A percentile compares a stretch with the other conserved stretches of the same genome.
Evolutionary conservation across 805 yeast genomes (phyloP).

Genomic region (Cyberlindnera galapagoensis): DNA sequence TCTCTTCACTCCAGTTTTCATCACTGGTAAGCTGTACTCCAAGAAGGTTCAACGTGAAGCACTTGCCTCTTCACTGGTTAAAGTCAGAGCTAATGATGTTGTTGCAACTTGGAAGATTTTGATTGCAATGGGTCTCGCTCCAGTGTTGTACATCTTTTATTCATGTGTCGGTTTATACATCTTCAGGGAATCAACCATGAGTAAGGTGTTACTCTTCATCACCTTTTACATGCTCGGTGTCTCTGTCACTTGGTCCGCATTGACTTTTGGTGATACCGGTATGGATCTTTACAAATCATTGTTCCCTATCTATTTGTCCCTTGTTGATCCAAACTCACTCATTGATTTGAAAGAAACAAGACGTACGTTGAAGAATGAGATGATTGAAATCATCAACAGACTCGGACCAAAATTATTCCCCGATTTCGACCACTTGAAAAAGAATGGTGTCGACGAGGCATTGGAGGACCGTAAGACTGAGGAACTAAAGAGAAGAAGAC

Average conservation of each 20-base stretch:
- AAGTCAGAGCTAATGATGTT: slow-evolving; percentile 88
- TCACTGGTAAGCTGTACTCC: slow-evolving; percentile 70
- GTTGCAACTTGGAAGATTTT: slow-evolving; percentile 96
- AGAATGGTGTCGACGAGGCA: slow-evolving; percentile 23
- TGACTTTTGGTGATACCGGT: slow-evolving; percentile 89
- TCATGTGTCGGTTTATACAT: slow-evolving; percentile 49
- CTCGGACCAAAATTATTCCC: slow-evolving; percentile 84
- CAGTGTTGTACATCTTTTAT: slow-evolving; percentile 75
- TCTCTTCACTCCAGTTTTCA: slow-evolving; percentile 82
- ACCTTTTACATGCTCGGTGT: slow-evolving; percentile 61
- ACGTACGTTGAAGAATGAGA: slow-evolving; percentile 55
- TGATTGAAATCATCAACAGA: slow-evolving; percentile 72
- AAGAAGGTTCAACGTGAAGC: slow-evolving; percentile 70
- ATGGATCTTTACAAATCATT: slow-evolving; percentile 80
- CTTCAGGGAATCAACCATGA: slow-evolving; percentile 28
- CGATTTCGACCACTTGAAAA: slow-evolving; percentile 55
- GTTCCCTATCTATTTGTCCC: slow-evolving; percentile 68
- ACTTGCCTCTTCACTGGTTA: slow-evolving; percentile 79
- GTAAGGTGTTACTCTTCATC: slow-evolving; percentile 25
- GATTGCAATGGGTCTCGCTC: slow-evolving; percentile 84
- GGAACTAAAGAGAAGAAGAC: slow-evolving; percentile 31
- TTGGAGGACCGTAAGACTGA: slow-evolving; percentile 31
- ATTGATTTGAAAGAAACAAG: slow-evolving; percentile 56
- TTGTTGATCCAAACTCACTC: slow-evolving; percentile 52
- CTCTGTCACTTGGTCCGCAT: slow-evolving; percentile 79